Percentiles rank a stretch among this genome's conserved stretches.
phyloP scores from a whole-genome alignment of 352 stramenopile genomes.

The Globisporangium recalcitrans region DNA sequence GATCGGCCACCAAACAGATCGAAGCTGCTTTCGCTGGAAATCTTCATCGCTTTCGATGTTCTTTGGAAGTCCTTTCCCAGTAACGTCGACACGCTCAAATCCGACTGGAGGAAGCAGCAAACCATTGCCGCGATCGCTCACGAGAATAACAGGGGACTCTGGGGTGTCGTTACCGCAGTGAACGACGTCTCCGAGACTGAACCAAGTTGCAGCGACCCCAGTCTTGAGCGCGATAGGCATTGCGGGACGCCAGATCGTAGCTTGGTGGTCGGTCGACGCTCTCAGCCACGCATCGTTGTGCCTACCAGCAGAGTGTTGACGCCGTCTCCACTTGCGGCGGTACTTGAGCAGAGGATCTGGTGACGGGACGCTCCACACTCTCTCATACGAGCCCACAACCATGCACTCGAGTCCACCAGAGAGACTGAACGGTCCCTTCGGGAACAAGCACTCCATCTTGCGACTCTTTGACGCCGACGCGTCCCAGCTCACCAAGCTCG shows the following conservation, averaged over 20 bases:
- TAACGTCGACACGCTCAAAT: constrained; percentile 81
- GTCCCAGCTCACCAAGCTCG: constrained; percentile 41
- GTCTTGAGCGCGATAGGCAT: constrained; percentile 39
- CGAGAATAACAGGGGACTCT: constrained; percentile 46
- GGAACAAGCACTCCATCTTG: constrained; percentile 43
- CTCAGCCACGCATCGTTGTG: constrained; percentile 30
- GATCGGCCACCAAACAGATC: constrained; percentile 81
- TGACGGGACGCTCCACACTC: constrained; percentile 77
- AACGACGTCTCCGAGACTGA: constrained; percentile 66
- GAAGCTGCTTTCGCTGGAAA: constrained; percentile 80
- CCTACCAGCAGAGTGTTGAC: constrained; percentile 9
- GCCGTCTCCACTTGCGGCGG: constrained; percentile 79
- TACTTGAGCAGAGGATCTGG: constrained; percentile 73
- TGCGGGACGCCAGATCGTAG: constrained; percentile 72
- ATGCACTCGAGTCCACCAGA: constrained; percentile 68
- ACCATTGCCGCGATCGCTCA: constrained; percentile 48
- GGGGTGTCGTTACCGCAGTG: constrained; percentile 57
- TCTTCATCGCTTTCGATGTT: constrained; percentile 71
- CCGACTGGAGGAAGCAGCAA: constrained; percentile 54
- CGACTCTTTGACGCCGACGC: constrained; percentile 27
- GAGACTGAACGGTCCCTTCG: constrained; percentile 68
- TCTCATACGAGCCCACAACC: constrained; percentile 72
- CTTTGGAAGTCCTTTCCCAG: constrained; percentile 69
- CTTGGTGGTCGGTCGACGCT: constrained; percentile 38
- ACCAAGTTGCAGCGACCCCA: constrained; percentile 39